These are phyloP conservation scores for Sphagnum contortum DNA, from an alignment of 225 moss, liverwort and hornwort genomes.

Conservation along the genomic window DNA sequence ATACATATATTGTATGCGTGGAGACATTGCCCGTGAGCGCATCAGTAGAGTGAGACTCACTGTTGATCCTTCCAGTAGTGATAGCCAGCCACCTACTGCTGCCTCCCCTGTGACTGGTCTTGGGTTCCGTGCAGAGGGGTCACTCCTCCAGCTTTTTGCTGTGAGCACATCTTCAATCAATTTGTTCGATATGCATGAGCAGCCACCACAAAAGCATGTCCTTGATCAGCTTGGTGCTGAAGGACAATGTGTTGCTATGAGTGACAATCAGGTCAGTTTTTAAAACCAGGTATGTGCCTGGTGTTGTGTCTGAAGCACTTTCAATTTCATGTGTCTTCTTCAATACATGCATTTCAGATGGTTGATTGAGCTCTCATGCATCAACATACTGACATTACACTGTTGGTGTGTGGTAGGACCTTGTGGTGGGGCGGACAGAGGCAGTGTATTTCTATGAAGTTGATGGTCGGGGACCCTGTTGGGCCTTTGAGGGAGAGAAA, in stretches of 20 bases:
- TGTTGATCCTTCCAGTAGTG: constrained; percentile 64
- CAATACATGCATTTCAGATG: background rate
- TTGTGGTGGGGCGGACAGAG: constrained; percentile 85
- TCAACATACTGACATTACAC: background rate
- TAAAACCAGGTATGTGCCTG: background rate
- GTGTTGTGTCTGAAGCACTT: background rate
- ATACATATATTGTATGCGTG: constrained; percentile 81
- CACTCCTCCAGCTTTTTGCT: constrained; percentile 84
- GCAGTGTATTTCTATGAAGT: constrained; percentile 92
- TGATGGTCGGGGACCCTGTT: constrained; percentile 95
- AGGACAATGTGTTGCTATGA: constrained; percentile 89
- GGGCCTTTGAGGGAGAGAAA: constrained; percentile 93
- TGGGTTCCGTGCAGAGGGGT: constrained; percentile 86
- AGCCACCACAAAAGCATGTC: constrained; percentile 68
- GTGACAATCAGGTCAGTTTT: constrained; percentile 69
- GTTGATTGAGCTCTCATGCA: background rate
- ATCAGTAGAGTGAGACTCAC: constrained; percentile 72
- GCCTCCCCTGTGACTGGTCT: constrained; percentile 87
- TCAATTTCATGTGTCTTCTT: too few relatives aligned
- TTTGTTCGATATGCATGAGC: constrained; percentile 80
- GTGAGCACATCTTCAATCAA: constrained; percentile 69
- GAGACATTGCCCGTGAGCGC: constrained; percentile 92
- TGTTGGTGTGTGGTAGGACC: constrained; percentile 48
- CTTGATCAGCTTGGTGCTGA: constrained; percentile 78
- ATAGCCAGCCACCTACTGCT: constrained; percentile 24